Conservation (phyloP, 2,329 filamentous ascomycete genomes). For the Fusarium protoensiforme region DNA sequence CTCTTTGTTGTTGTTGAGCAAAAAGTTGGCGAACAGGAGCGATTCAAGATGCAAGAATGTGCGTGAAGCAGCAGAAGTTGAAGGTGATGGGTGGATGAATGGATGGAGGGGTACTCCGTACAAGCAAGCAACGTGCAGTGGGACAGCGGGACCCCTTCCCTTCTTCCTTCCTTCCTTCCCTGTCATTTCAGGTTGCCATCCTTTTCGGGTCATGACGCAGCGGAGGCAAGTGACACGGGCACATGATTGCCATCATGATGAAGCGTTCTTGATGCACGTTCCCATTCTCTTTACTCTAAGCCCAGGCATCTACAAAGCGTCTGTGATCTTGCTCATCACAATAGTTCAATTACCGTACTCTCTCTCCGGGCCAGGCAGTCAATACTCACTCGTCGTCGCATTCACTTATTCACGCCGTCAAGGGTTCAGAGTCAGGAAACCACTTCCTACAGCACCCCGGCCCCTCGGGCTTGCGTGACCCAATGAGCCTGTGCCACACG, state of each 20-base stretch:
- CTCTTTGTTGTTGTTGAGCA: neutral
- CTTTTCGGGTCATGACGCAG: constrained; percentile 33
- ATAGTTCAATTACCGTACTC: neutral
- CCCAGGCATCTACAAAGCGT: neutral
- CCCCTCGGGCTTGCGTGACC: constrained; percentile 34
- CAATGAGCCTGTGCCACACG: constrained; percentile 45
- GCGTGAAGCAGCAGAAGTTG: constrained; percentile 4
- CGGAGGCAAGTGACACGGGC: constrained; percentile 24
- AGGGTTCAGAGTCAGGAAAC: constrained; percentile 17
- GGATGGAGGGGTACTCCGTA: constrained; percentile 29
- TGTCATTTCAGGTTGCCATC: constrained; percentile 12
- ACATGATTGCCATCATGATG: constrained; percentile 31
- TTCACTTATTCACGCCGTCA: constrained; percentile 24
- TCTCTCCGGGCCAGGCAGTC: neutral
- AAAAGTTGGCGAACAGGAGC: constrained; percentile 8
- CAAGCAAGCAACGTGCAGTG: neutral
- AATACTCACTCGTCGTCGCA: constrained; percentile 15
- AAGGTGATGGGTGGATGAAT: neutral
- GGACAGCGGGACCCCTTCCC: constrained; percentile 14
- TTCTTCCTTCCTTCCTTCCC: constrained; percentile 1
- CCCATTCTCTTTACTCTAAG: neutral
- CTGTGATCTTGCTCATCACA: neutral
- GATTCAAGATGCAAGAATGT: neutral
- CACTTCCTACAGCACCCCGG: constrained; percentile 18
- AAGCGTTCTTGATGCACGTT: constrained; percentile 5